Conservation (phyloP, 139 green algal species). For the Gonium pectorale region DNA sequence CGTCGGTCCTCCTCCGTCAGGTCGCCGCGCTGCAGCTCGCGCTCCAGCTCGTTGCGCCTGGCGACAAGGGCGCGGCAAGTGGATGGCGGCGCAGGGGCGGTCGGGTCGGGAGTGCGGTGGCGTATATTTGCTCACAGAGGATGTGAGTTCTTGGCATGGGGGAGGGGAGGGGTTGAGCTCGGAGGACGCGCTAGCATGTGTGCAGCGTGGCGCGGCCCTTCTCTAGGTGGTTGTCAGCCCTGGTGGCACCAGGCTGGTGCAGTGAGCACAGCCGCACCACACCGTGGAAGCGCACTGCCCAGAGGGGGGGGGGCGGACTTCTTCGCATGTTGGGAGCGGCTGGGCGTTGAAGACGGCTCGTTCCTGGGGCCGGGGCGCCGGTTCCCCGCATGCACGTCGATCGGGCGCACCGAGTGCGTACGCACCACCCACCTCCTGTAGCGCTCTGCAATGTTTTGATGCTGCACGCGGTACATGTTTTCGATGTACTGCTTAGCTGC, state of each 20-base stretch:
- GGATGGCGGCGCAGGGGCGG: too few relatives aligned
- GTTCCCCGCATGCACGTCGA: too few relatives aligned
- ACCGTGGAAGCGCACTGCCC: too few relatives aligned
- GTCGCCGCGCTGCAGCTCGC: conserved; percentile 70
- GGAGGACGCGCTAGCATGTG: too few relatives aligned
- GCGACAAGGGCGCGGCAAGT: too few relatives aligned
- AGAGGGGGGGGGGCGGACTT: background rate
- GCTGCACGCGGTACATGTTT: conserved; percentile 92
- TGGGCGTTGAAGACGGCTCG: background rate
- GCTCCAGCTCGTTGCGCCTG: conserved; percentile 82
- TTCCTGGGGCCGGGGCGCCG: too few relatives aligned
- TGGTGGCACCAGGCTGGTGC: background rate
- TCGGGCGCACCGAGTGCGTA: background rate
- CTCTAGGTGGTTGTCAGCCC: too few relatives aligned
- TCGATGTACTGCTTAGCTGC: conserved; percentile 94
- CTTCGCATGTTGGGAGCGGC: background rate
- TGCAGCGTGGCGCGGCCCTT: too few relatives aligned
- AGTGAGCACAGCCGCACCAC: background rate
- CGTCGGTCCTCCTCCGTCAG: conserved; percentile 72
- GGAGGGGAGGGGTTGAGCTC: background rate
- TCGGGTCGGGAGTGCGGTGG: too few relatives aligned
- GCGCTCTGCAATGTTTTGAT: conserved; percentile 83
- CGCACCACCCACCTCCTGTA: conserved; percentile 64
- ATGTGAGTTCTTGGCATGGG: background rate
- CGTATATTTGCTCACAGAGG: too few relatives aligned